phyloP scores from a whole-genome alignment of 2,329 filamentous ascomycete species.

The Hypoxylon sp. region DNA sequence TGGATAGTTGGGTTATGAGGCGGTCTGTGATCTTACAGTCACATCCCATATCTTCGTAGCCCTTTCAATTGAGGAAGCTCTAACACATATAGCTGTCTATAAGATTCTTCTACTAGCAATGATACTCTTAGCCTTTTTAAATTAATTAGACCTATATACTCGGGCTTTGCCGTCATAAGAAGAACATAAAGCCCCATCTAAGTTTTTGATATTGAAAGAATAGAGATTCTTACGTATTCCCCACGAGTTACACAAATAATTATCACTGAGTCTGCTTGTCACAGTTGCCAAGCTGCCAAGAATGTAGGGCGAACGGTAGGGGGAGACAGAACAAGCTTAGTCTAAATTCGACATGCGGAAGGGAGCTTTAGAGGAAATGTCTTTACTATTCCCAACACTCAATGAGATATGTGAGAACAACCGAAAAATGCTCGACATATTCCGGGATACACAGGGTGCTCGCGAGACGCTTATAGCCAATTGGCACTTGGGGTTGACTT shows the following conservation, averaged over 20 bases:
- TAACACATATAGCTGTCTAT: background rate
- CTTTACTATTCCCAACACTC: background rate
- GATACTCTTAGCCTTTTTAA: background rate
- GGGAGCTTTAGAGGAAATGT: background rate
- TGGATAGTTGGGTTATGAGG: background rate
- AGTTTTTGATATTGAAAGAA: background rate
- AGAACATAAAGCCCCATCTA: background rate
- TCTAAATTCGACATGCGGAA: background rate
- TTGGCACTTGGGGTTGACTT: conserved; percentile 75
- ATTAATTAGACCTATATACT: background rate
- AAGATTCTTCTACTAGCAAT: background rate
- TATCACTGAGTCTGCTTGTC: background rate
- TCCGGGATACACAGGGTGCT: background rate
- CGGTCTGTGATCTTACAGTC: background rate
- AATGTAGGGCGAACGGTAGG: too few species aligned
- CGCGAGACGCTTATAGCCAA: conserved; percentile 44
- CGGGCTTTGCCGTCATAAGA: background rate
- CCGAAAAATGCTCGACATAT: background rate
- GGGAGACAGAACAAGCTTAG: too few species aligned
- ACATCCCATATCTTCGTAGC: background rate
- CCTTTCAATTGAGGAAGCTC: background rate
- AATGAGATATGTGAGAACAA: background rate
- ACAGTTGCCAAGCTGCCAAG: background rate
- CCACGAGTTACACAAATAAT: background rate
- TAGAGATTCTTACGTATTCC: background rate